phyloP scores from a whole-genome alignment of 2,329 filamentous ascomycete species.

The Aspergillus ibericus region DNA sequence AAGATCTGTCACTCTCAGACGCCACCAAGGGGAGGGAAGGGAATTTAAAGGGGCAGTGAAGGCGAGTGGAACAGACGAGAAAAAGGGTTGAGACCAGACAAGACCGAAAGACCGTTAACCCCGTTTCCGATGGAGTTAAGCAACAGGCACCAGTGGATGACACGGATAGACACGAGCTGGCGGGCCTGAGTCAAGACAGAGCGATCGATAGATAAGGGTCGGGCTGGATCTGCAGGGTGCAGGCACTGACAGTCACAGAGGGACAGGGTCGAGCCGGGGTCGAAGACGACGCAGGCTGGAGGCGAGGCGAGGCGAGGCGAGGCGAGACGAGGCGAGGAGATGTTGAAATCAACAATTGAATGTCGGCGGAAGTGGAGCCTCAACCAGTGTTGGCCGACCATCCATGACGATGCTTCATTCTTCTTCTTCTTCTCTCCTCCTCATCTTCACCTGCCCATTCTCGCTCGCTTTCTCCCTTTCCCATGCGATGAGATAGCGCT shows the following conservation, averaged over 20 bases:
- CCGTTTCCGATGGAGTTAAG: slow-evolving; percentile 15
- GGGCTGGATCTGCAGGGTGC: background rate
- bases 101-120: slow-evolving; percentile 26
- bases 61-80: slow-evolving; percentile 6
- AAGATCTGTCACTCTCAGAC: slow-evolving; percentile 25
- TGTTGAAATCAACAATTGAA: background rate
- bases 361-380: slow-evolving; percentile 3
- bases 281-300: no score
- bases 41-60: background rate
- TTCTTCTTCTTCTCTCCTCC: slow-evolving; percentile 8
- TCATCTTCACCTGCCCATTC: background rate
- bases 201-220: background rate
- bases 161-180: slow-evolving; percentile 5
- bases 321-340: background rate
- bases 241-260: background rate
- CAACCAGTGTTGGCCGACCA: background rate
- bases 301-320: no score
- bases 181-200: no score
- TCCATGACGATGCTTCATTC: slow-evolving; percentile 9
- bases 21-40: background rate
- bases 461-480: background rate
- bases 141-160: slow-evolving; percentile 19
- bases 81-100: slow-evolving; percentile 8
- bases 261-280: no score
- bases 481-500: slow-evolving; percentile 25